Evolutionary conservation across 345 rosid species (phyloP).

Genomic region (Physaria fendleri): DNA sequence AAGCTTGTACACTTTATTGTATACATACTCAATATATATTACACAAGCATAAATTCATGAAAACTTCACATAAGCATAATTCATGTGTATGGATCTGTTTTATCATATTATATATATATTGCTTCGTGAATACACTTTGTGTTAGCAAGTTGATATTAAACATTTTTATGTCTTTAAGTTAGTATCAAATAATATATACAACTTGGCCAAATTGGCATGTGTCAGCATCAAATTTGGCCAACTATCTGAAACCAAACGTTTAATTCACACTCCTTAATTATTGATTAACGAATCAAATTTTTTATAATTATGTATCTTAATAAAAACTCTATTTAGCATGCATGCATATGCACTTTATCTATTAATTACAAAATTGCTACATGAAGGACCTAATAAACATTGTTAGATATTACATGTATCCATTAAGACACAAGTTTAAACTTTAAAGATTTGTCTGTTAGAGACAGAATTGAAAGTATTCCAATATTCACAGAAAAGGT

Average conservation of each 20-base stretch:
- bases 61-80: not conserved
- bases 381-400: not conserved
- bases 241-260: conserved; percentile 14
- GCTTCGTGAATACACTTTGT: conserved; percentile 11
- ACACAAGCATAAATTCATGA: not conserved
- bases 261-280: conserved; percentile 27
- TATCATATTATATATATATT: not conserved
- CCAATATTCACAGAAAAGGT: too few species aligned
- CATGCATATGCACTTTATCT: too few species aligned
- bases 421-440: not conserved
- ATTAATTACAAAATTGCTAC: not conserved
- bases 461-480: too few species aligned
- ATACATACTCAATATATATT: conserved; percentile 5
- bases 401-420: not conserved
- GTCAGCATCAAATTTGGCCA: conserved; percentile 31
- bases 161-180: not conserved
- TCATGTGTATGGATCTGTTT: not conserved
- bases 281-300: conserved; percentile 20
- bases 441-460: not conserved
- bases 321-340: not conserved
- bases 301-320: not conserved
- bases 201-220: conserved; percentile 33
- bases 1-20: not conserved
- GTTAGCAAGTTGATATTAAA: conserved; percentile 21
- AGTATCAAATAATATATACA: conserved; percentile 9